These are phyloP conservation scores for Pontederia paniculata DNA, from an alignment of 176 grass and related monocot species.

Conservation along the genomic window DNA sequence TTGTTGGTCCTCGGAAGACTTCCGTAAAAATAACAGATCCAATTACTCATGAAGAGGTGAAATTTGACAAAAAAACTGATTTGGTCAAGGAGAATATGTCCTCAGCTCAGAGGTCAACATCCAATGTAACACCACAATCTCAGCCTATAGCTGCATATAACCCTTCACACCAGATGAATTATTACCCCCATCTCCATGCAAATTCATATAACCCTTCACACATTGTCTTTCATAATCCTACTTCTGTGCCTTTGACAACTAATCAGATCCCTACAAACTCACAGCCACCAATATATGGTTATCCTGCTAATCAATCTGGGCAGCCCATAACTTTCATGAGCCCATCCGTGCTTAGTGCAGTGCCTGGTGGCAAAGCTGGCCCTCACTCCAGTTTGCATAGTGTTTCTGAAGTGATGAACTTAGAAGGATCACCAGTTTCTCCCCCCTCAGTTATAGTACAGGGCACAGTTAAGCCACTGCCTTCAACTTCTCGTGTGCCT, in stretches of 20 bases:
- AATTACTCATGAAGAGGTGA: constrained; percentile 75
- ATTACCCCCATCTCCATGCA: constrained; percentile 29
- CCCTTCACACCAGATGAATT: constrained; percentile 29
- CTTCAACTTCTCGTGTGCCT: constrained; percentile 5
- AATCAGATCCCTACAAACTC: constrained; percentile 46
- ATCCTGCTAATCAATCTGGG: constrained; percentile 28
- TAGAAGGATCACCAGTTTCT: constrained; percentile 22
- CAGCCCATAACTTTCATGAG: constrained; percentile 26
- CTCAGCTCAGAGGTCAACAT: constrained; percentile 31
- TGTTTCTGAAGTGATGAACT: constrained; percentile 14
- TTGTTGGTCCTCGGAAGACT: constrained; percentile 29
- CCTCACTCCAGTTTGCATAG: background rate
- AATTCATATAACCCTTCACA: constrained; percentile 34
- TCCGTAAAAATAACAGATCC: constrained; percentile 74
- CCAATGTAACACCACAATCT: constrained; percentile 28
- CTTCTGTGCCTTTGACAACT: constrained; percentile 30
- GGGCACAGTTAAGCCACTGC: constrained; percentile 21
- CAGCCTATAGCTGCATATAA: constrained; percentile 28
- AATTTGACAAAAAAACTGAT: constrained; percentile 33
- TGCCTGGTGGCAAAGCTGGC: constrained; percentile 6
- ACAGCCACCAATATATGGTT: constrained; percentile 38
- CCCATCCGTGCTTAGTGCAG: constrained; percentile 21
- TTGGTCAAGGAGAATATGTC: constrained; percentile 6
- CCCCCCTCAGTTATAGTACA: constrained; percentile 20
- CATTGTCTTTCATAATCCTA: constrained; percentile 39